Evolutionary conservation across 495 filamentous ascomycete genomes (phyloP), one percentile per base, ranked within the genome.

Genomic region (Xylaria intraflava): DNA sequence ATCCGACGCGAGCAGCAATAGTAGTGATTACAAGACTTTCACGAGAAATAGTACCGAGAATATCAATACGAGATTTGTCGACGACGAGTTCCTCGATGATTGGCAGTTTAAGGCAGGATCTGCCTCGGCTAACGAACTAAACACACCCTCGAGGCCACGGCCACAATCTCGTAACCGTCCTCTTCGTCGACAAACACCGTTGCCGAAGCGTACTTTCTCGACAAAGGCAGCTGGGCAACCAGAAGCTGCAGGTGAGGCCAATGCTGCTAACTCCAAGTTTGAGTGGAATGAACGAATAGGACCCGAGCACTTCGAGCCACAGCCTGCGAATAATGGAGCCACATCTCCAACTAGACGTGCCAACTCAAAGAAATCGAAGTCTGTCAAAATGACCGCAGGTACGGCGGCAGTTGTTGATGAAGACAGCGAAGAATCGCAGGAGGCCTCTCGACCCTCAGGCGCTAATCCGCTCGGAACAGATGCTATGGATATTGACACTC

Each of bases 201-300:
- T 56, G 17, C 14, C 61, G 1, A 51, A 36, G 45, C 29, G 31
- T 24, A 38, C 49, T 17, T n/a, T 42, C 27, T 27, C 52, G 16
- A 5, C 24, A 24, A 49, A 45, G 9, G 27, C 49, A 19, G 56
- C 56, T 29, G 23, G 45, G n/a, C 36, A 38, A 30, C 64, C 56
- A 31, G 56, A 53, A 14, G 30, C 45, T 6, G 11, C 53, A n/a
- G 58, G 33, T 8, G 53, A 69, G 0, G 79, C 74, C 23, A 40
- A 16, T 29, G 16, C 31, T 40, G 17, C 16, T 6, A 35, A 48
- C 1, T 24, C 46, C 23, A 24, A 27, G 20, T 93, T 89, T 59
- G 62, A 82, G 26, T 95, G 88, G 89, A 66, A 65, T 46, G 72
- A 82, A 49, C 77, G 80, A 49, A 80, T 91, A 55, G 79, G 78